Conservation (phyloP, 2,329 filamentous ascomycete genomes). For the Penicillium oxalicum region DNA sequence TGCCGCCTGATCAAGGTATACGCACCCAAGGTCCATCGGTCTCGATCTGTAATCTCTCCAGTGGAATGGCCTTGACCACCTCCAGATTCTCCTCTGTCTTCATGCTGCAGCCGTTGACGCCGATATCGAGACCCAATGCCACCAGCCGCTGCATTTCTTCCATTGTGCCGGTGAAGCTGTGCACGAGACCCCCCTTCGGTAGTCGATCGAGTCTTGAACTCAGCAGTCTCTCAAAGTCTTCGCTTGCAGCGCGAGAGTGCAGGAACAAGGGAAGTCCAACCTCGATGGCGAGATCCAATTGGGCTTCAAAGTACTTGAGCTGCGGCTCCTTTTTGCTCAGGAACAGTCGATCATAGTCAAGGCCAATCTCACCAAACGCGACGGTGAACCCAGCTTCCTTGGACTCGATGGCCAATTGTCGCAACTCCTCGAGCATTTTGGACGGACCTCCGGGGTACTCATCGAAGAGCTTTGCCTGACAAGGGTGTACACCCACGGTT, state of each 20-base stretch:
- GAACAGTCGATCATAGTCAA: constrained; percentile 90
- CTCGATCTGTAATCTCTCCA: constrained; percentile 84
- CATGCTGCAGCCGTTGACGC: constrained; percentile 94
- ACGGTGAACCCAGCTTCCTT: constrained; percentile 56
- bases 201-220: constrained; percentile 58
- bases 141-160: constrained; percentile 80
- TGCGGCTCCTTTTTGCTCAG: constrained; percentile 74
- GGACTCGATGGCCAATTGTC: constrained; percentile 56
- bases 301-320: constrained; percentile 74
- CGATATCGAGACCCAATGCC: constrained; percentile 76
- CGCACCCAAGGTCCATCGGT: constrained; percentile 83
- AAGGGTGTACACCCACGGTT: constrained; percentile 92
- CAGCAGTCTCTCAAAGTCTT: constrained; percentile 73
- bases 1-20: background rate
- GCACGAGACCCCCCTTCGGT: constrained; percentile 74
- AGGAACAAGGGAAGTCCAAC: constrained; percentile 83
- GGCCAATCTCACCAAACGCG: constrained; percentile 89
- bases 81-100: constrained; percentile 88
- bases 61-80: constrained; percentile 71
- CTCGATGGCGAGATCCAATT: constrained; percentile 70
- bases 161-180: constrained; percentile 85
- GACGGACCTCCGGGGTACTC: constrained; percentile 44
- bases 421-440: constrained; percentile 53
- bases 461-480: constrained; percentile 74
- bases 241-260: constrained; percentile 80